Base-by-base conservation (phyloP, 139 green algal genomes). In the Edaphochlamys debaryana region DNA sequence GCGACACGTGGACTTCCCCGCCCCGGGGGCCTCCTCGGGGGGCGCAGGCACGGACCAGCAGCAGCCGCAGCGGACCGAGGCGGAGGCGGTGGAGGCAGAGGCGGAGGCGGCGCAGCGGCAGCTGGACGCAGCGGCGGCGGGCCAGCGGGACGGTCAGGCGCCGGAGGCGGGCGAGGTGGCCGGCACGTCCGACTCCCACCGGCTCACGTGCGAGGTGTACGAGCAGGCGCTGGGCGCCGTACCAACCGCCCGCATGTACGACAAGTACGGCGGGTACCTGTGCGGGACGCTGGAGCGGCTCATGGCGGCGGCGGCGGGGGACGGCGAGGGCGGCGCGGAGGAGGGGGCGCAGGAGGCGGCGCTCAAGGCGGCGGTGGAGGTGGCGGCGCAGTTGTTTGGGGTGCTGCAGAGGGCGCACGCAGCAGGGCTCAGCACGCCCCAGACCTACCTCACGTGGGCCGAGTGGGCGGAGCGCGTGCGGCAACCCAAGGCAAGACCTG, bases 211-310 rank as follows among this genome's bases (percentile, higher is more conserved):
- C 22, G 63, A 22, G 0, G 66, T 86, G 22, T 93, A 88, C n/a
- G 75, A 92, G 54, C 37, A 74, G 38, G 91, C 70, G 22, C 38
- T 95, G 58, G 4, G 5, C 2, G 76, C 69, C 0, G 37, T 82
- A 20, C 88, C 58, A 29, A 75, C 41, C 3, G 0, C 79, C 1
- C 38, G 50, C 34, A 89, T 95, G 87, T 85, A 83, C 66, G 64
- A 78, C 19, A 41, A 86, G 52, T 91, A 88, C 42, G 69, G 78
- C 22, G 40, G 7, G 3, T 94, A 92, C 79, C 76, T 94, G 79
- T 36, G 79, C 30, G 58, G 85, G 71, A 69, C 60, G 72, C 69
- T 91, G 40, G 37, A 87, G 50, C 7, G 52, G 23, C 48, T 82
- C 56, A 48, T 66, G 37, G 63, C 38, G 25, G n/a, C 42, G 23